These are phyloP conservation scores for Neopestalotiopsis rosae DNA, from an alignment of 2,329 filamentous ascomycete genomes.

Conservation along the genomic window DNA sequence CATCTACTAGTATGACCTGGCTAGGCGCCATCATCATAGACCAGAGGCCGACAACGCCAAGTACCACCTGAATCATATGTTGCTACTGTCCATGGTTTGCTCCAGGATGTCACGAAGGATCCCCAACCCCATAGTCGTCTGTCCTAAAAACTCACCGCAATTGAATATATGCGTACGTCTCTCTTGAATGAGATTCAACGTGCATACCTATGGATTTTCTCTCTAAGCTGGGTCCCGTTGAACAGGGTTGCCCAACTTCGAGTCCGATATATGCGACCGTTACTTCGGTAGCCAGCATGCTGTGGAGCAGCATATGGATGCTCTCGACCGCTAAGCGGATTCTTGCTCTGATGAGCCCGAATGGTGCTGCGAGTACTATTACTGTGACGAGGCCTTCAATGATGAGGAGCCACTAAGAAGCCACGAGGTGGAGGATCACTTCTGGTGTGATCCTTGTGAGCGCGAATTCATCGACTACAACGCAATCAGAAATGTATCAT, in stretches of 20 bases:
- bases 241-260: background rate
- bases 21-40: too few relatives aligned
- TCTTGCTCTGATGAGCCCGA: background rate
- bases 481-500: background rate
- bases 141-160: too few relatives aligned
- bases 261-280: background rate
- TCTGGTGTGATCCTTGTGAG: background rate
- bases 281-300: background rate
- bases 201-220: too few relatives aligned
- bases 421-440: background rate
- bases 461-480: background rate
- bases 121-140: too few relatives aligned
- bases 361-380: background rate
- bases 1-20: too few relatives aligned
- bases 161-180: too few relatives aligned
- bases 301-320: background rate
- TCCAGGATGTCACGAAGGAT: too few relatives aligned
- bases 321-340: background rate
- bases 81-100: too few relatives aligned
- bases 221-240: too few relatives aligned
- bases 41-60: too few relatives aligned
- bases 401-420: background rate
- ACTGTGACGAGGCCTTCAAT: background rate
- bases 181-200: too few relatives aligned
- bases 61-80: too few relatives aligned